Evolutionary conservation across 179 eudicot species (phyloP), one percentile per base, ranked within the genome.

Genomic region (Sideroxylon spinosum): DNA sequence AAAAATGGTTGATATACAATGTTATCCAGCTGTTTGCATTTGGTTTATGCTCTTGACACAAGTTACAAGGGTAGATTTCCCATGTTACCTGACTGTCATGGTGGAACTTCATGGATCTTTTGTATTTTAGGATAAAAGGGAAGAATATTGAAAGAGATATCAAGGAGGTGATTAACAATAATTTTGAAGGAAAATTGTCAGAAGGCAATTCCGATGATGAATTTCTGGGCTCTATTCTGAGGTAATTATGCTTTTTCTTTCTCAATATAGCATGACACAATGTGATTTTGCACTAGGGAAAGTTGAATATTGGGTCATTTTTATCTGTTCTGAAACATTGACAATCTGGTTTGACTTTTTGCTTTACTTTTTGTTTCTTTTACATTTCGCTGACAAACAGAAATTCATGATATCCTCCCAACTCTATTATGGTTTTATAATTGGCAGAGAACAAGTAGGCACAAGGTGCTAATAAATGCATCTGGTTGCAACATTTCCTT

Each of bases 131-230:
- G 87, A 82, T 76, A 63, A 93, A 87, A 76, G 81, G 49, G 69
- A 80, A 82, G 81, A 84, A 82, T 61, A 84, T 56, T 67, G 80
- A 67, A 71, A 77, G 71, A 55, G 68, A 65, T 60, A 57, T 37
- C 69, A 78, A 86, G 80, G 80, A 84, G 72, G 68, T 60, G 59
- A 77, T 56, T 66, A 78, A 74, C 62, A 81, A 66, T 78, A 76
- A 85, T 26, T 66, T 49, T 13, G 82, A 64, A 44, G 78, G 61
- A 74, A 76, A 74, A 66, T 82, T 80, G 65, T 71, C 82, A 65
- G 81, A 76, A 53, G 84, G 78, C 74, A 79, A 71, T 78, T 89
- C 92, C 75, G 98, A 87, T 77, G 88, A 88, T 73, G 92, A 91
- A 77, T 59, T 78, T 59, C 81, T 89, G 69, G 84, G 85, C 81